These are phyloP conservation scores for Yamadazyma siamensis DNA, from an alignment of 1,139 yeast species.

Conservation along the genomic window DNA sequence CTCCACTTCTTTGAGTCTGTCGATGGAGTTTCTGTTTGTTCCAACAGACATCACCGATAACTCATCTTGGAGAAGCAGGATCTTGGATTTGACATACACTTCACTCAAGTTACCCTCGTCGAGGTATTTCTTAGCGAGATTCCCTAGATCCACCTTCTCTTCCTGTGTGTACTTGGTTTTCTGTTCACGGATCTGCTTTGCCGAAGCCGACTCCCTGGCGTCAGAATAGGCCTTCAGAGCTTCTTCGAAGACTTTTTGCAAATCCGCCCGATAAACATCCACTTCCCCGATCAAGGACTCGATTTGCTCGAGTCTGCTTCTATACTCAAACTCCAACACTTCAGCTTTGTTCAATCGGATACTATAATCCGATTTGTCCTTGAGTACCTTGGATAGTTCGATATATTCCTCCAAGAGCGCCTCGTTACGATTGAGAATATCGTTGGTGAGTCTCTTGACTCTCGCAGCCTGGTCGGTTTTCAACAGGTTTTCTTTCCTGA, in stretches of 20 bases:
- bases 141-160: constrained; percentile 38
- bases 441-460: constrained; percentile 5
- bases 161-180: constrained; percentile 40
- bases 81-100: constrained; percentile 25
- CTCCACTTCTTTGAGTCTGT: constrained; percentile 26
- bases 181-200: constrained; percentile 37
- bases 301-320: constrained; percentile 24
- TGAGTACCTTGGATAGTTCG: background rate
- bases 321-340: constrained; percentile 17
- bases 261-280: constrained; percentile 25
- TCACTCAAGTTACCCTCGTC: constrained; percentile 43
- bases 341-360: constrained; percentile 14
- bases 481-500: constrained; percentile 2
- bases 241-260: constrained; percentile 29
- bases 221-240: constrained; percentile 42
- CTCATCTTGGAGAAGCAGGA: constrained; percentile 37
- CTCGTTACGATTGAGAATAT: constrained; percentile 4
- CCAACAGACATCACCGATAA: constrained; percentile 36
- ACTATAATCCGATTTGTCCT: constrained; percentile 4
- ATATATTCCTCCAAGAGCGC: constrained; percentile 1
- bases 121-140: constrained; percentile 43
- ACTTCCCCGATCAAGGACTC: constrained; percentile 31
- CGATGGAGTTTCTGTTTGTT: constrained; percentile 33
- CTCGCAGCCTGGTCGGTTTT: constrained; percentile 14
- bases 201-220: constrained; percentile 44